A percentile compares a stretch with the other conserved stretches of the same genome.
phyloP scores from a whole-genome alignment of 192 early-diverging fungal species.

The Spizellomyces sp. region DNA sequence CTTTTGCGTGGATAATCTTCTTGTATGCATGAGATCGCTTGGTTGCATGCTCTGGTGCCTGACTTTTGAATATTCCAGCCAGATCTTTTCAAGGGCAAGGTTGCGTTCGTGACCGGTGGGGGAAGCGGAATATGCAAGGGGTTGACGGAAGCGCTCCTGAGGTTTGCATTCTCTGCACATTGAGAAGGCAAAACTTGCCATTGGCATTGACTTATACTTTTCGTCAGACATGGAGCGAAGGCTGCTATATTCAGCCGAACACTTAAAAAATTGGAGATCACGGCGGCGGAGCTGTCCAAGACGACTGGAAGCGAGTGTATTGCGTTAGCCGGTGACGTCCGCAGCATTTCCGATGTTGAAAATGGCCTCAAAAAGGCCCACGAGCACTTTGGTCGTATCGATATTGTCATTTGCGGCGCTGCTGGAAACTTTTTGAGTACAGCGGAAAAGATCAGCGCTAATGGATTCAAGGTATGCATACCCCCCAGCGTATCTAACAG shows the following conservation, averaged over 20 bases:
- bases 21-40: too few relatives aligned
- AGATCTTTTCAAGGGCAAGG: conserved; percentile 49
- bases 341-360: conserved; percentile 59
- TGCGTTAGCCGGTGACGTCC: conserved; percentile 65
- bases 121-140: conserved; percentile 71
- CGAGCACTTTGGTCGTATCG: conserved; percentile 68
- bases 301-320: conserved; percentile 50
- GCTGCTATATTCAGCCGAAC: conserved; percentile 67
- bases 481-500: too few relatives aligned
- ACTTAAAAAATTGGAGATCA: conserved; percentile 64
- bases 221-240: conserved; percentile 42
- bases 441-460: conserved; percentile 64
- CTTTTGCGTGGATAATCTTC: too few relatives aligned
- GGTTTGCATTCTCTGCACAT: conserved; percentile 46
- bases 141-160: conserved; percentile 66
- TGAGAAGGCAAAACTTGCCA: not conserved
- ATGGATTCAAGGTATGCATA: conserved; percentile 64
- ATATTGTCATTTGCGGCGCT: conserved; percentile 65
- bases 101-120: conserved; percentile 68
- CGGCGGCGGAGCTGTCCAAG: conserved; percentile 63
- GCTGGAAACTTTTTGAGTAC: conserved; percentile 78
- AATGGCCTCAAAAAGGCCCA: conserved; percentile 59
- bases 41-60: not conserved
- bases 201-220: conserved; percentile 13
- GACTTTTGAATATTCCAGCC: not conserved